These are phyloP conservation scores for Pulveroboletus sp. DNA, from an alignment of 768 basidiomycete genomes.

Conservation along the genomic window DNA sequence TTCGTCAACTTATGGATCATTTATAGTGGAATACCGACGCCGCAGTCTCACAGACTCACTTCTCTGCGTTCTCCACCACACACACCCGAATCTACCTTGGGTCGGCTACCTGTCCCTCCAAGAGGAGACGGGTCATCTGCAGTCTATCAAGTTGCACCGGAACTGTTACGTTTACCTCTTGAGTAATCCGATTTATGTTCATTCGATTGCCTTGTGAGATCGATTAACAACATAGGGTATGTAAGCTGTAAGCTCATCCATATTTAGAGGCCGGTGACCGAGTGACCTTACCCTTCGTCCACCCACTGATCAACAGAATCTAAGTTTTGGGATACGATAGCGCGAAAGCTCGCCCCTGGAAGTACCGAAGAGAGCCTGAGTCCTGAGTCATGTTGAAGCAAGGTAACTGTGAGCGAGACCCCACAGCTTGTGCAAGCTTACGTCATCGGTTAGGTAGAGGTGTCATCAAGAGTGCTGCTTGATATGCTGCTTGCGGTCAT, in stretches of 20 bases:
- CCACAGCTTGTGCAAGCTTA: slow-evolving; percentile 32
- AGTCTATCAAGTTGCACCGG: not conserved
- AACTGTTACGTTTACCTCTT: not conserved
- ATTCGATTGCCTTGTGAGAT: not conserved
- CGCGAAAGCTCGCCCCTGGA: slow-evolving; percentile 45
- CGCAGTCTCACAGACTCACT: not conserved
- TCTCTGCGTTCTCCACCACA: not conserved
- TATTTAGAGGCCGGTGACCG: not conserved
- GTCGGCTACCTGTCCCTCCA: not conserved
- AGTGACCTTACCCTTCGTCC: slow-evolving; percentile 45
- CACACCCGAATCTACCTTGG: not conserved
- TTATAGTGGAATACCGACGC: not conserved
- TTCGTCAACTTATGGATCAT: not conserved
- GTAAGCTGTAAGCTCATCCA: not conserved
- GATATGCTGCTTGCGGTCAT: slow-evolving; percentile 53
- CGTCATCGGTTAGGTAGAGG: slow-evolving; percentile 57
- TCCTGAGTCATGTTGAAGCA: not conserved
- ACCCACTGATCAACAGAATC: slow-evolving; percentile 68
- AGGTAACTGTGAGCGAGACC: slow-evolving; percentile 6
- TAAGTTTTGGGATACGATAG: slow-evolving; percentile 60
- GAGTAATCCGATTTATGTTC: not conserved
- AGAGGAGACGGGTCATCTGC: not conserved
- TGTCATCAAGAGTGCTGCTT: slow-evolving; percentile 66
- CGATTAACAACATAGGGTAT: not conserved
- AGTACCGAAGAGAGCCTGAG: slow-evolving; percentile 47